Evolutionary conservation across 352 stramenopile species (phyloP), one percentile per base, ranked within the genome.

Genomic region (Pythium diclinum): DNA sequence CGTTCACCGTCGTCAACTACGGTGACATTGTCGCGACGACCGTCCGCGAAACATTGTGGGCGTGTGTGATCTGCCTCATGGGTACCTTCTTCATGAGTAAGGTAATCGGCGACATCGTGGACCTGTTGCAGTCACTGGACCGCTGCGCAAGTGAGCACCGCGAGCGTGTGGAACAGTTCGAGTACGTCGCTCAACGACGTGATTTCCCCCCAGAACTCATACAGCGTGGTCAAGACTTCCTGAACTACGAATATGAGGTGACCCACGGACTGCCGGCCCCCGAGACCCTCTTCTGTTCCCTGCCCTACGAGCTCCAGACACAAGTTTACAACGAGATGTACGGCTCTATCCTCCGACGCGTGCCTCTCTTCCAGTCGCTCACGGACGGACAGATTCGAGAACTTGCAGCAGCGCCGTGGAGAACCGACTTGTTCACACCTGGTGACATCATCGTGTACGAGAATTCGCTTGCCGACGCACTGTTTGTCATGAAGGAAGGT

Each of bases 71-170:
- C 9, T 75, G 68, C 21, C 47, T 79, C 3, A 23, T 59, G 7
- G 72, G 72, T 0, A 73, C 69, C 2, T 68, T 79, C 49, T 74
- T 74, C 54, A 74, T 79, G 61, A 75, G 72, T 66, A 70, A 74
- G 30, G 67, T 79, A 11, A 63, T 68, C 17, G 63, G 72, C n/a
- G 68, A 79, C 30, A 42, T 76, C 1, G 68, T 73, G 13, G 66
- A 72, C 32, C 42, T 75, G 28, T 63, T 79, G 8, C 65, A 71
- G 36, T 74, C 63, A 3, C 33, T 76, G 0, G 69, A 76, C 10
- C 68, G 59, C 17, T 69, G 53, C 10, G 60, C 61, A 17, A 61
- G 19, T 9, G 52, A 59, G 30, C 68, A 75, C 34, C 68, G 59
- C 1, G 58, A 75, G 19, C 64, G 57, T 21, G 34, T 71, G 2